These are phyloP conservation scores for Coemansia asiatica DNA, from an alignment of 192 early-diverging fungal species.

Conservation along the genomic window DNA sequence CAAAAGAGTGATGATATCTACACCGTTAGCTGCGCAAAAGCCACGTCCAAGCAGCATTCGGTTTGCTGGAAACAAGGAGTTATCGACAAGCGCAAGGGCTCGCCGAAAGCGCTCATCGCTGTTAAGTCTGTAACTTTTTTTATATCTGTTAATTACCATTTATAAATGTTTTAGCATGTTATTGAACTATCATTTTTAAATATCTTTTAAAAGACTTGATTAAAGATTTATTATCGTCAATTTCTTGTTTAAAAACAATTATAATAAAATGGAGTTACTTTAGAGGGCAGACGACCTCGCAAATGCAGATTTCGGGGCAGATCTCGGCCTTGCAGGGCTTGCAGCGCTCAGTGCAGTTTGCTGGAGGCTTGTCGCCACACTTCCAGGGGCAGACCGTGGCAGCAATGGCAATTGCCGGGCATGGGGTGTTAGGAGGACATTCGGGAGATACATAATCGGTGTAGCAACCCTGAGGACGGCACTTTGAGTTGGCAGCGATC, in stretches of 20 bases:
- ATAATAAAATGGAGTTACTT: conserved; percentile 7
- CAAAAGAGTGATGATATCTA: not conserved
- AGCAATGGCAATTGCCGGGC: conserved; percentile 22
- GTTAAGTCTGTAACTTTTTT: not conserved
- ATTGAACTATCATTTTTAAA: not conserved
- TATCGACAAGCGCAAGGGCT: conserved; percentile 30
- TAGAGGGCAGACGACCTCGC: conserved; percentile 39
- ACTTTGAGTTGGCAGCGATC: conserved; percentile 24
- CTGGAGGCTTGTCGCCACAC: conserved; percentile 26
- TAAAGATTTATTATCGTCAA: too few species aligned
- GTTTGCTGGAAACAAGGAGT: conserved; percentile 37
- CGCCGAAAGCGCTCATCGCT: conserved; percentile 37
- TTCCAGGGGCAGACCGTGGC: conserved; percentile 36
- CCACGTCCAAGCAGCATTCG: conserved; percentile 21
- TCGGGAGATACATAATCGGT: conserved; percentile 14
- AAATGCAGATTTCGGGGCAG: conserved; percentile 37
- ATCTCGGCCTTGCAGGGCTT: conserved; percentile 33
- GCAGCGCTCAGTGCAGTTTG: conserved; percentile 39
- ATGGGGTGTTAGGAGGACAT: conserved; percentile 18
- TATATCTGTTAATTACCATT: not conserved
- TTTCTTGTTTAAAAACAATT: too few species aligned
- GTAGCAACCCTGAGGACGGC: conserved; percentile 26
- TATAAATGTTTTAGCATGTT: not conserved
- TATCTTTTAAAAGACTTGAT: too few species aligned
- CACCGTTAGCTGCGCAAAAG: not conserved